Evolutionary conservation across 23 red algal genomes (phyloP).

Genomic region (Pyropia yezoensis): DNA sequence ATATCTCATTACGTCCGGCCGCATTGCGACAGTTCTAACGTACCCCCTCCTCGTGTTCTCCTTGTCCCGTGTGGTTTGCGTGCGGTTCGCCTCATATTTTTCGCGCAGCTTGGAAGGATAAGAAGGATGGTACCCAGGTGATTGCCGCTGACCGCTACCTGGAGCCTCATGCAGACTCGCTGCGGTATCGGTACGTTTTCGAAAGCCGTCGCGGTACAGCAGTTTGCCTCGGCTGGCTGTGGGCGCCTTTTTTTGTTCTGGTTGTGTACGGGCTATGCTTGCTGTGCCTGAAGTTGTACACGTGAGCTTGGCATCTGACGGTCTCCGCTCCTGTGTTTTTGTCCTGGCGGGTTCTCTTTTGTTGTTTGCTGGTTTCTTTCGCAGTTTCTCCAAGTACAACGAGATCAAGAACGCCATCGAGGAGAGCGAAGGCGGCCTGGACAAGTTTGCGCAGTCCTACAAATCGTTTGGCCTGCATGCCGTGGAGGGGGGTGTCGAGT

Average conservation of each 20-base stretch:
- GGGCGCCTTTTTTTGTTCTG: no score
- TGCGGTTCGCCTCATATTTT: no score
- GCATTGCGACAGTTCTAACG: constrained; percentile 21
- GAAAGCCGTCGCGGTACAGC: no score
- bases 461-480: constrained; percentile 55
- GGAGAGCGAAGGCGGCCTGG: constrained; percentile 55
- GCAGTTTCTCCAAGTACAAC: constrained; percentile 40
- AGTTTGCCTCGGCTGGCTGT: no score
- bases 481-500: constrained; percentile 55
- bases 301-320: neutral
- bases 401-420: constrained; percentile 50
- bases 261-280: no score
- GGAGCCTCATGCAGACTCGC: constrained; percentile 60
- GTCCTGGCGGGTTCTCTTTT: neutral
- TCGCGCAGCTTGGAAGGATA: constrained; percentile 55
- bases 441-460: constrained; percentile 75
- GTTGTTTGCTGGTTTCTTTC: neutral
- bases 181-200: constrained; percentile 63
- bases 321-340: neutral
- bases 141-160: constrained; percentile 83
- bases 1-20: neutral
- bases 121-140: constrained; percentile 61
- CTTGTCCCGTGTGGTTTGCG: no score
- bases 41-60: no score
- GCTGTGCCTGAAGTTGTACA: neutral